These are phyloP conservation scores for Psidium guajava DNA, from an alignment of 345 rosid species.

Conservation along the genomic window DNA sequence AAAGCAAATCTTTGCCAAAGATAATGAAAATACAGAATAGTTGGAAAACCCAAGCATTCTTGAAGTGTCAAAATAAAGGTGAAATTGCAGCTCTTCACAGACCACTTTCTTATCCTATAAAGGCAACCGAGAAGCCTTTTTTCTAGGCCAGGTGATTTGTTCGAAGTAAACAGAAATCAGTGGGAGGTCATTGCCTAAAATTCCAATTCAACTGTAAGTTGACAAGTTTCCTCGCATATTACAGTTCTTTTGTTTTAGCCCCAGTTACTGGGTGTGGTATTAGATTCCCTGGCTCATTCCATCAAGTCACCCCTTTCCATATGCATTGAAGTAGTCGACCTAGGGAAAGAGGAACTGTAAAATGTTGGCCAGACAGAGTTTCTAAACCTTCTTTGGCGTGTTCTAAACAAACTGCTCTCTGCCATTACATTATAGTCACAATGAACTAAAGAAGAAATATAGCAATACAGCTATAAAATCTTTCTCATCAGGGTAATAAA, in stretches of 20 bases:
- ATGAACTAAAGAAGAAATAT: not conserved
- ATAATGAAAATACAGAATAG: not conserved
- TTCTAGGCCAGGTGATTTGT: not conserved
- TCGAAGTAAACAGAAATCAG: not conserved
- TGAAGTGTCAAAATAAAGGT: not conserved
- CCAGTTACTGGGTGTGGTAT: not conserved
- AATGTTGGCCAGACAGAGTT: not conserved
- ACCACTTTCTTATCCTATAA: not conserved
- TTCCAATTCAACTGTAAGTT: not conserved
- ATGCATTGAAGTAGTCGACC: not conserved
- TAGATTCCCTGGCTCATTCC: not conserved
- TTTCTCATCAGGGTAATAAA: not conserved
- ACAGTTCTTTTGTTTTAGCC: not conserved
- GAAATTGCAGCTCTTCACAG: not conserved
- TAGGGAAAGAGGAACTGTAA: not conserved
- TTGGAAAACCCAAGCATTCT: not conserved
- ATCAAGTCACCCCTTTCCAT: not conserved
- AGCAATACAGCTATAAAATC: not conserved
- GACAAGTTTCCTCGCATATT: not conserved
- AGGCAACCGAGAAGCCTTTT: not conserved
- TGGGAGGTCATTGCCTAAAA: not conserved
- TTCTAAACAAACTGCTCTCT: not conserved
- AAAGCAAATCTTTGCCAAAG: not conserved
- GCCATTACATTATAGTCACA: not conserved
- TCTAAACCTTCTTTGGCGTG: not conserved